Evolutionary conservation across 768 basidiomycete genomes (phyloP).

Genomic region (Collybia nuda): DNA sequence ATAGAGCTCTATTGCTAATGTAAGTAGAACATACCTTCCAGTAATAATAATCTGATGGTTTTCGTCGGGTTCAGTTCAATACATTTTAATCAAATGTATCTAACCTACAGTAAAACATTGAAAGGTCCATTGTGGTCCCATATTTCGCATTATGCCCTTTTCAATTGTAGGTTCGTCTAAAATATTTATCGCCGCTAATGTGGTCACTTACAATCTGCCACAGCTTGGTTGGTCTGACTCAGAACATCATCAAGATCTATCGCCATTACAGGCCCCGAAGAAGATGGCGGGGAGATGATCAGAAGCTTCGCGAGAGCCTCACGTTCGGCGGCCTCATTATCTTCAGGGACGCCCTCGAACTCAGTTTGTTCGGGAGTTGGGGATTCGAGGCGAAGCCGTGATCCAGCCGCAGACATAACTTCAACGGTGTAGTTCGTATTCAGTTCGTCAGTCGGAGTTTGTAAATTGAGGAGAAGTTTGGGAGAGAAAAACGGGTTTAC

Average conservation of each 20-base stretch:
- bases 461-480: too few species aligned
- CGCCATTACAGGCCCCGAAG: slow-evolving; percentile 46
- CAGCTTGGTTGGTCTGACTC: slow-evolving; percentile 55
- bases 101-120: slow-evolving; percentile 61
- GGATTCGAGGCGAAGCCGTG: slow-evolving; percentile 17
- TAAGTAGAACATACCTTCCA: slow-evolving; percentile 56
- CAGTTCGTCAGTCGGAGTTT: too few species aligned
- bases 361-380: slow-evolving; percentile 4
- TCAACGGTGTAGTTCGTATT: neutral
- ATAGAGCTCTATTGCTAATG: neutral
- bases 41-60: slow-evolving; percentile 63
- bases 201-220: slow-evolving; percentile 52
- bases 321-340: slow-evolving; percentile 15
- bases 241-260: slow-evolving; percentile 72
- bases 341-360: slow-evolving; percentile 3
- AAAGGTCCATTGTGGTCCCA: slow-evolving; percentile 53
- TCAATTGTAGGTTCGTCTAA: neutral
- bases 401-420: slow-evolving; percentile 29
- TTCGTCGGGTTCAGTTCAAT: neutral
- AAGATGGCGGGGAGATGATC: slow-evolving; percentile 18
- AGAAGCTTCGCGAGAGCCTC: slow-evolving; percentile 25
- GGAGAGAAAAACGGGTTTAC: too few species aligned
- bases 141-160: slow-evolving; percentile 68
- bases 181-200: neutral
- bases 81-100: neutral